phyloP scores from a whole-genome alignment of 108 stramenopile genomes.

The Bacterosira constricta region DNA sequence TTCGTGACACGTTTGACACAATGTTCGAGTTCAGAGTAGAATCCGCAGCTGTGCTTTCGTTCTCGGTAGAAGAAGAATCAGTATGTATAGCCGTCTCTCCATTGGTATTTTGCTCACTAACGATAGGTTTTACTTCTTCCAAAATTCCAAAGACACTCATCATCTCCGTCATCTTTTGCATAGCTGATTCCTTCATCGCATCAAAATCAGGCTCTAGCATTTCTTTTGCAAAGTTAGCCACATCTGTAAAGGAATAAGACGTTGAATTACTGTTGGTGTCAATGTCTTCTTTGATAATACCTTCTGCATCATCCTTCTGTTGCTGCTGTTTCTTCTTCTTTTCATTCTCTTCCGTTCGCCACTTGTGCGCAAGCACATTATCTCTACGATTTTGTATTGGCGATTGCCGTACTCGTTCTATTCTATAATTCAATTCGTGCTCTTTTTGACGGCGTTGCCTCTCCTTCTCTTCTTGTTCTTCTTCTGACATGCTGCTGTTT shows the following conservation, averaged over 20 bases:
- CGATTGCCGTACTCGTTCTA: slow-evolving; percentile 22
- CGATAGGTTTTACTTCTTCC: neutral
- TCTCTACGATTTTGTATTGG: slow-evolving; percentile 41
- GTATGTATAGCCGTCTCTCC: neutral
- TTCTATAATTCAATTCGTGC: slow-evolving; percentile 5
- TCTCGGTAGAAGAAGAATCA: neutral
- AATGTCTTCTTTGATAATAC: neutral
- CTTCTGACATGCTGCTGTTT: neutral
- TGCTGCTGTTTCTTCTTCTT: neutral
- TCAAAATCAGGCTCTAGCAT: neutral
- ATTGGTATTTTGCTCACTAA: neutral
- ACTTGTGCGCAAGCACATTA: slow-evolving; percentile 5
- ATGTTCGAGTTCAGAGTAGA: neutral
- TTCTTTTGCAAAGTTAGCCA: neutral
- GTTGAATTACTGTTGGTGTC: neutral
- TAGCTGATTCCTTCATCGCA: neutral
- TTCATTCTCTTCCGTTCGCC: slow-evolving; percentile 17
- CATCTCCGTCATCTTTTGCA: neutral
- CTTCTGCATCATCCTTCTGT: neutral
- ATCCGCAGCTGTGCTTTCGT: neutral
- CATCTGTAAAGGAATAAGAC: neutral
- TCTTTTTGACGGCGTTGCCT: neutral
- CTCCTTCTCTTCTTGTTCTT: slow-evolving; percentile 1
- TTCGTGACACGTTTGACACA: neutral
- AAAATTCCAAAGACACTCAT: neutral